Percentiles rank a stretch among this genome's conserved stretches.
These are phyloP conservation scores for Ambrosiella xylebori DNA, from an alignment of 2,329 filamentous ascomycete genomes.

Conservation along the genomic window DNA sequence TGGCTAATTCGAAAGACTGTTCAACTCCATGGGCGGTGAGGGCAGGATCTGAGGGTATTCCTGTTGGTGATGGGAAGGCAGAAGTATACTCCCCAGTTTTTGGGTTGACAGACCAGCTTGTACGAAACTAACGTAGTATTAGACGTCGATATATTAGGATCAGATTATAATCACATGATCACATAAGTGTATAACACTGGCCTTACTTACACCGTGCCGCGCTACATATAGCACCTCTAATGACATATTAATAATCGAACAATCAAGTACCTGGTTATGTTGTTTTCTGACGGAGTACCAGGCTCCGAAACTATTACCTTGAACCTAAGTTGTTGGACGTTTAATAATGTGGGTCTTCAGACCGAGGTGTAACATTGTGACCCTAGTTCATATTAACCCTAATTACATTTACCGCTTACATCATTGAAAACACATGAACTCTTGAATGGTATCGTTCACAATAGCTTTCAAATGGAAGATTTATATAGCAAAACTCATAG, in stretches of 20 bases:
- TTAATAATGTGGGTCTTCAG: too few species aligned
- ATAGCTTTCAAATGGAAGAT: background rate
- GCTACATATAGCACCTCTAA: conserved; percentile 57
- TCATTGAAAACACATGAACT: too few species aligned
- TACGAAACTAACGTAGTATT: conserved; percentile 50
- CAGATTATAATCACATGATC: conserved; percentile 15
- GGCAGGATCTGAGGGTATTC: conserved; percentile 72
- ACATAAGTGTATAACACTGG: background rate
- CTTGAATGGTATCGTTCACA: too few species aligned
- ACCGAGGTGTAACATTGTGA: too few species aligned
- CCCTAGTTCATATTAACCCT: too few species aligned
- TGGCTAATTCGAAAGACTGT: conserved; percentile 63
- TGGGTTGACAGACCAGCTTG: conserved; percentile 74
- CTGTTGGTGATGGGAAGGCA: conserved; percentile 62
- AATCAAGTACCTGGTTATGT: background rate
- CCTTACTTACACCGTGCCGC: conserved; percentile 47
- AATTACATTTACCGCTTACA: too few species aligned
- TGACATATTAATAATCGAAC: conserved; percentile 29
- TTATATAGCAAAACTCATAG: background rate
- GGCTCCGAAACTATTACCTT: background rate
- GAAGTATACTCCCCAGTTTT: conserved; percentile 62
- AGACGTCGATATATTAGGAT: conserved; percentile 1
- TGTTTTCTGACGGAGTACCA: background rate
- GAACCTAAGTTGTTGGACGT: background rate
- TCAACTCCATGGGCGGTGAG: conserved; percentile 73